These are phyloP conservation scores for Opeltia flavorubescens DNA, from an alignment of 495 filamentous ascomycete genomes.

Conservation along the genomic window DNA sequence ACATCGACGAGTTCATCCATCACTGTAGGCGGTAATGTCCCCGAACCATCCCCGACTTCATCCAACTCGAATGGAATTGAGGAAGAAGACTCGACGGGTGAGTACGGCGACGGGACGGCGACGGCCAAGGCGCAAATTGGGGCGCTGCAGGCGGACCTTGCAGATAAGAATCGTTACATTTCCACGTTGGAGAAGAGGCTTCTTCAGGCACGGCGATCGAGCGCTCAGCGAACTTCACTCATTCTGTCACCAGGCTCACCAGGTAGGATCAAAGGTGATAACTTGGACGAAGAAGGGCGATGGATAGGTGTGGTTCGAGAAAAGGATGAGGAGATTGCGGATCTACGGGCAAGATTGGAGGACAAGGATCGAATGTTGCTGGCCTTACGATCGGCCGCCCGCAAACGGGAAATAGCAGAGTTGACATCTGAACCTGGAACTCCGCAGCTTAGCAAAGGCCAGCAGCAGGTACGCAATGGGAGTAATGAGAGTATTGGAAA, in stretches of 20 bases:
- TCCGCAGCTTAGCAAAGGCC: constrained; percentile 22
- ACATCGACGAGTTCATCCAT: constrained; percentile 50
- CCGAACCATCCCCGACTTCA: constrained; percentile 23
- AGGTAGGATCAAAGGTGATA: constrained; percentile 39
- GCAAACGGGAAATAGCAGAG: constrained; percentile 78
- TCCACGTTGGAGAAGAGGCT: constrained; percentile 82
- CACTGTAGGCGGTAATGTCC: constrained; percentile 36
- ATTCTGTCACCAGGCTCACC: constrained; percentile 39
- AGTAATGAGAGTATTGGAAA: constrained; percentile 17
- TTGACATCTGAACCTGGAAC: constrained; percentile 28
- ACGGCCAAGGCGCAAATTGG: constrained; percentile 67
- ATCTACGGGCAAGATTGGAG: constrained; percentile 76
- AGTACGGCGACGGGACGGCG: constrained; percentile 80
- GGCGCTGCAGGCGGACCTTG: constrained; percentile 81
- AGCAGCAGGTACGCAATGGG: constrained; percentile 20
- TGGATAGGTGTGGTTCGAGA: constrained; percentile 58
- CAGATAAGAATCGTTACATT: constrained; percentile 94
- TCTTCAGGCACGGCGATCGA: constrained; percentile 80
- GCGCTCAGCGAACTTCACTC: constrained; percentile 70
- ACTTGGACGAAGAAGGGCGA: constrained; percentile 51
- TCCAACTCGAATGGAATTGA: constrained; percentile 33
- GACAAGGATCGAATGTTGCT: constrained; percentile 92
- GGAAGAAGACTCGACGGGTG: constrained; percentile 60
- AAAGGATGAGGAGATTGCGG: constrained; percentile 87
- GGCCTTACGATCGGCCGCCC: constrained; percentile 71